phyloP scores from a whole-genome alignment of 2,329 filamentous ascomycete genomes.

The Trichoderma lentiforme region DNA sequence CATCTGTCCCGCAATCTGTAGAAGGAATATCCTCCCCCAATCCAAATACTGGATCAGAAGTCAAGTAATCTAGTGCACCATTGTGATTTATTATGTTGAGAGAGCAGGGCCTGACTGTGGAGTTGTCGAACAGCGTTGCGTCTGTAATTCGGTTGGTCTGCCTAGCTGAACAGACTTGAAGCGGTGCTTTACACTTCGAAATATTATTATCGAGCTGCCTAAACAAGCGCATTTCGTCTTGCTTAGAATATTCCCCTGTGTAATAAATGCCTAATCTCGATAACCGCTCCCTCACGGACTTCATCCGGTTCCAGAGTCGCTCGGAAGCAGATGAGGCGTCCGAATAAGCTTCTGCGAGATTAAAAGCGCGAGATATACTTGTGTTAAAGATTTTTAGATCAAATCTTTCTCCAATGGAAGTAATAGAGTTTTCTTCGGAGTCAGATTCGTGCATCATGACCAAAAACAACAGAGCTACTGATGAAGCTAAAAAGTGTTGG shows the following conservation, averaged over 20 bases:
- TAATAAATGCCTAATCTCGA: not conserved
- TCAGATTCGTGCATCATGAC: not conserved
- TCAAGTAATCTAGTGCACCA: not conserved
- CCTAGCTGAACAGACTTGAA: not conserved
- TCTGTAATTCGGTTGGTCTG: not conserved
- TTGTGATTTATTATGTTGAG: not conserved
- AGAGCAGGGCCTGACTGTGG: not conserved
- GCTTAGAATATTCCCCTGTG: not conserved
- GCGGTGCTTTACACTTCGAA: not conserved
- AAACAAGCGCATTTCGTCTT: rapidly evolving
- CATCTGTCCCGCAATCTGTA: not conserved
- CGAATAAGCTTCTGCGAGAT: not conserved
- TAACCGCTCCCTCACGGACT: not conserved
- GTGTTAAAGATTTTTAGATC: not conserved
- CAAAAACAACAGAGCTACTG: not conserved
- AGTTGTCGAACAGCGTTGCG: not conserved
- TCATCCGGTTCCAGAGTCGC: not conserved
- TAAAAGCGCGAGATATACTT: not conserved
- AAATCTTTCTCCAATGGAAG: not conserved
- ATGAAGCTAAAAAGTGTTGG: not conserved
- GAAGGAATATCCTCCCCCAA: not conserved
- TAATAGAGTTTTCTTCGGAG: not conserved
- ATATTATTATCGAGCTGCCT: not conserved
- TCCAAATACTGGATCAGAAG: not conserved
- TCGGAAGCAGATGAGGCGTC: not conserved